phyloP scores from a whole-genome alignment of 495 filamentous ascomycete genomes.

The Haplographium delicatum region DNA sequence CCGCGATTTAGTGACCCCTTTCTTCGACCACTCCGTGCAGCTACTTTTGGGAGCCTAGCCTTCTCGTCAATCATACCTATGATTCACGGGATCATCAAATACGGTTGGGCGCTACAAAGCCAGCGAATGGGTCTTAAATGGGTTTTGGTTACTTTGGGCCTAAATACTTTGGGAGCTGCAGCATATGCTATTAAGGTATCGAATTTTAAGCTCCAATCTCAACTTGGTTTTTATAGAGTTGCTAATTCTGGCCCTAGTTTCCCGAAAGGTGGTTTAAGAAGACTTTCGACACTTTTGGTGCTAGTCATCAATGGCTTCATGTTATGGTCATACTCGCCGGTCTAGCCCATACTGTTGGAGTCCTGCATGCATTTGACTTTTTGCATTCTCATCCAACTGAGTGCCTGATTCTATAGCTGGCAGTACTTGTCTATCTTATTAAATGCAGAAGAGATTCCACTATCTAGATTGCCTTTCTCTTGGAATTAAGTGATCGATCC shows the following conservation, averaged over 20 bases:
- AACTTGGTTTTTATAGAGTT: slow-evolving; percentile 25
- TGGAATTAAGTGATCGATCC: not conserved
- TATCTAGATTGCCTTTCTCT: not conserved
- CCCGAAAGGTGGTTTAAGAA: slow-evolving; percentile 41
- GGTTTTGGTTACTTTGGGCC: slow-evolving; percentile 32
- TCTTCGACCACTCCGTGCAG: slow-evolving; percentile 31
- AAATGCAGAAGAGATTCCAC: not conserved
- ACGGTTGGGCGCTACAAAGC: slow-evolving; percentile 35
- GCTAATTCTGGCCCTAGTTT: slow-evolving; percentile 27
- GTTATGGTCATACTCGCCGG: slow-evolving; percentile 41
- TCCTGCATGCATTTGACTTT: slow-evolving; percentile 43
- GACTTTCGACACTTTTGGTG: slow-evolving; percentile 41
- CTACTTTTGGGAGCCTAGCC: slow-evolving; percentile 39
- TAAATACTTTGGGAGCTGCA: slow-evolving; percentile 37
- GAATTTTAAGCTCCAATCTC: not conserved
- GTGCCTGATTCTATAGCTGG: not conserved
- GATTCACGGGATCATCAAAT: slow-evolving; percentile 33
- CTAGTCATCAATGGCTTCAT: slow-evolving; percentile 49
- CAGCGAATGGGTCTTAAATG: slow-evolving; percentile 38
- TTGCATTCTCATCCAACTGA: slow-evolving; percentile 24
- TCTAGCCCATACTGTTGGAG: slow-evolving; percentile 36
- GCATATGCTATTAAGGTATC: slow-evolving; percentile 32
- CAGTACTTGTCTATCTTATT: not conserved
- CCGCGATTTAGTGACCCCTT: slow-evolving; percentile 32
- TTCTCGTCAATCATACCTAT: slow-evolving; percentile 39